Base-by-base conservation (phyloP, 331 rosid species). In the Arachis monticola region DNA sequence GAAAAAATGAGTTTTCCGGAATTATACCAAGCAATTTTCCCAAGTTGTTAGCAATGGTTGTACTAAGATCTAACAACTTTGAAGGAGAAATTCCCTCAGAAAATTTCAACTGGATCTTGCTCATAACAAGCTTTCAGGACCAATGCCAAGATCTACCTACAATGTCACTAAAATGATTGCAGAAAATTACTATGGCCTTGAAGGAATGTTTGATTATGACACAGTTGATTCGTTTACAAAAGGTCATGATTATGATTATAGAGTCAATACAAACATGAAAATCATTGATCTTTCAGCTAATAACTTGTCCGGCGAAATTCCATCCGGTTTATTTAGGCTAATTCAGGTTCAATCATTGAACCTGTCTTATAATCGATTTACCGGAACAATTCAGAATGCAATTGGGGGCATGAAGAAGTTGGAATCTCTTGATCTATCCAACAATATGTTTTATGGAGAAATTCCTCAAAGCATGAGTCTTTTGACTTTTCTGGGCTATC, bases 351-450 rank as follows among this genome's bases (percentile, higher is more conserved):
- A 7, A 4, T 5, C 60, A 12, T 38, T 72, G 70, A 73, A 79
- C 52, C 47, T 79, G 32, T 79, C 83, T 4, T 6, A 22, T 13
- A 79, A 79, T 38, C 31, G 48, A 47, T 60, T 64, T 10, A 50
- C 0, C 0, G 83, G 64, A 48, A 46, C 4, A 0, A 65, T 79
- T 8, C 45, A 66, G 2, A 8, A 45, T 0, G 13, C 10, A 0
- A 6, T 64, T 32, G 77, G 53, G 31, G 32, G 7, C 17, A 70
- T 78, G 68, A 9, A 8, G 6, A 0, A 12, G 1, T 0, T 79
- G 44, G 78, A 79, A 67, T 79, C 83, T 58, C 74, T 8, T 55
- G 78, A 72, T 72, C 40, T 79, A 8, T 59, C 58, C 48, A 64
- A 44, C 11, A 70, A 65, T 40, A 11, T 57, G 3, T 48, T 81